phyloP scores from a whole-genome alignment of 129 eudicot species.

The Helianthus tuberosus region DNA sequence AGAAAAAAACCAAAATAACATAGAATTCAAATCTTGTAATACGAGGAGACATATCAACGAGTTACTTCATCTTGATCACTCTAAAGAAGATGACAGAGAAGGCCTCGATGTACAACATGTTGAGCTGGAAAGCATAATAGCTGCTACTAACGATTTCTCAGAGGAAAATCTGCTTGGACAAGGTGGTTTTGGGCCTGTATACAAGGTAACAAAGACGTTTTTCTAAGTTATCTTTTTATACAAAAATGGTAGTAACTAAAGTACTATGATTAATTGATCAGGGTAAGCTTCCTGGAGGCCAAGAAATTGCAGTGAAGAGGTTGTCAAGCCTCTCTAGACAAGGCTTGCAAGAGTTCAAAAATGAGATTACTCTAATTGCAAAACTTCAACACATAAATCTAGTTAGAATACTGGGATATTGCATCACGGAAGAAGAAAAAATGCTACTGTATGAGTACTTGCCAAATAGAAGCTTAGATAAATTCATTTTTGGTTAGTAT shows the following conservation, averaged over 20 bases:
- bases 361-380: conserved; percentile 28
- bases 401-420: conserved; percentile 32
- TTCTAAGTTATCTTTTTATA: not conserved
- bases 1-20: conserved; percentile 7
- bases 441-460: conserved; percentile 24
- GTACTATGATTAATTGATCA: not conserved
- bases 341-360: conserved; percentile 31
- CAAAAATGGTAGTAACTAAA: not conserved
- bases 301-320: conserved; percentile 39
- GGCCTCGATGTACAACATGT: conserved; percentile 31
- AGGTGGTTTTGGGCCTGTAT: conserved; percentile 42
- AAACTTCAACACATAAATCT: conserved; percentile 38
- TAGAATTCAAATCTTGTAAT: not conserved
- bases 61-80: conserved; percentile 13
- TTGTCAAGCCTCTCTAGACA: conserved; percentile 31
- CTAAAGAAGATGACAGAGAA: conserved; percentile 23
- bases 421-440: conserved; percentile 25
- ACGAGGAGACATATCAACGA: not conserved
- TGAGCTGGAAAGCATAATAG: conserved; percentile 22
- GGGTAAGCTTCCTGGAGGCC: conserved; percentile 18
- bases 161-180: conserved; percentile 27
- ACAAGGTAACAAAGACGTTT: conserved; percentile 17
- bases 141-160: conserved; percentile 31
- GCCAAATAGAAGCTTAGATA: conserved; percentile 13
- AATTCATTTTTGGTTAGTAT: conserved; percentile 8